Conservation (phyloP, 2,329 filamentous ascomycete species). For the Alternaria postmessia region DNA sequence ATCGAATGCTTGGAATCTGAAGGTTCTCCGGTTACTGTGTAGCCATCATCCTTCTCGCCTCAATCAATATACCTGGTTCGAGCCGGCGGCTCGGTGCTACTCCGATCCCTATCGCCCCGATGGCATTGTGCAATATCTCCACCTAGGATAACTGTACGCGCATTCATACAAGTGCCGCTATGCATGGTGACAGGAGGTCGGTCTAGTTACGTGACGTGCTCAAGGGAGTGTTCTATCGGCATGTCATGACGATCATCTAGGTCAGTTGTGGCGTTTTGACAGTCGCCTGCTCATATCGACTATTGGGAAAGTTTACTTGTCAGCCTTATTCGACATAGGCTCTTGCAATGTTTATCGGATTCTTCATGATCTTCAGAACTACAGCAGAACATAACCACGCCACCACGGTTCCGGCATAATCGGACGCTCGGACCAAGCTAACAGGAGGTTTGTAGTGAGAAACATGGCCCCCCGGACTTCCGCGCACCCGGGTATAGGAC, state of each 20-base stretch:
- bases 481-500: slow-evolving; percentile 2
- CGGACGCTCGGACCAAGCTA: neutral
- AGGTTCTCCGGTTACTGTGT: neutral
- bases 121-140: neutral
- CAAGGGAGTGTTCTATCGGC: neutral
- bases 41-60: neutral
- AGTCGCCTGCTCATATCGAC: neutral
- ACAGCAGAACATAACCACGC: neutral
- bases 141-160: neutral
- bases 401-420: slow-evolving; percentile 4
- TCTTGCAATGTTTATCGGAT: neutral
- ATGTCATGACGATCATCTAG: slow-evolving; percentile 4
- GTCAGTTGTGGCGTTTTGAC: neutral
- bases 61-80: neutral
- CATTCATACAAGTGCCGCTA: neutral
- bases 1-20: neutral
- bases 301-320: slow-evolving; percentile 2
- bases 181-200: neutral
- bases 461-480: neutral
- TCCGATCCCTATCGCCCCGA: neutral
- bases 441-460: neutral
- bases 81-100: neutral
- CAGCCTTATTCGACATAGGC: neutral
- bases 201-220: neutral
- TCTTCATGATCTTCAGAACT: neutral